Base-by-base conservation (phyloP, 1,139 yeast species). In the Taphrina deformans region DNA sequence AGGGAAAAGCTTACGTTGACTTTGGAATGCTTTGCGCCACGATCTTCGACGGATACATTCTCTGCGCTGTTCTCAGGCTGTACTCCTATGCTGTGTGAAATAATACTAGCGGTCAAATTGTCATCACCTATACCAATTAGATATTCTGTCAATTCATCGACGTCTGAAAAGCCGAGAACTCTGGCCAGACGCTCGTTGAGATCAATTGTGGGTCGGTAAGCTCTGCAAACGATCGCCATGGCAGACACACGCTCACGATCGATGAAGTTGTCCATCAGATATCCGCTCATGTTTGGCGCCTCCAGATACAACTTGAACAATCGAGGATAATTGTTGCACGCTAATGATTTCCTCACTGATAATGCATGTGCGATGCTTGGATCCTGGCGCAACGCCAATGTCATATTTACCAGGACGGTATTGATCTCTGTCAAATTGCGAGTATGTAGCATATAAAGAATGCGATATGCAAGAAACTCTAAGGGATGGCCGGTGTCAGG, bases 381-480 rank as follows among this genome's bases (percentile, higher is more conserved):
- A 61, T 74, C 69, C 21, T 68, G 71, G 50, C 66, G 26, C 67
- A 73, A 67, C 53, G 71, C 70, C 61, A 69, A 73, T 58, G 70
- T 75, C 67, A 73, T 69, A 41, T 68, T 70, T 12, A 72, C 70
- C 58, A 76, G 68, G 56, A 71, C 65, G 44, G 72, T 75, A 58
- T 72, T 74, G 62, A 72, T 71, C 60, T 71, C 78, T 29, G 73
- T 74, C 55, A 70, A 72, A 74, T 89, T 89, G 61, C 83, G 85
- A n/a, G 96, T 92, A 72, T 90, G 82, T 64, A 90, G 78, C 78
- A 86, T 82, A 74, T 92, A 92, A 2, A 91, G 78, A n/a, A 90
- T 80, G 62, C 92, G 79, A 74, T 89, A 92, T 55, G 89, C 82
- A 61, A 85, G 76, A 72, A 89, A 89, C 73, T 92, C 97, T 63